A percentile compares a stretch with the other conserved stretches of the same genome.
These are phyloP conservation scores for Aureobasidium vineae DNA, from an alignment of 2,329 filamentous ascomycete genomes.

Conservation along the genomic window DNA sequence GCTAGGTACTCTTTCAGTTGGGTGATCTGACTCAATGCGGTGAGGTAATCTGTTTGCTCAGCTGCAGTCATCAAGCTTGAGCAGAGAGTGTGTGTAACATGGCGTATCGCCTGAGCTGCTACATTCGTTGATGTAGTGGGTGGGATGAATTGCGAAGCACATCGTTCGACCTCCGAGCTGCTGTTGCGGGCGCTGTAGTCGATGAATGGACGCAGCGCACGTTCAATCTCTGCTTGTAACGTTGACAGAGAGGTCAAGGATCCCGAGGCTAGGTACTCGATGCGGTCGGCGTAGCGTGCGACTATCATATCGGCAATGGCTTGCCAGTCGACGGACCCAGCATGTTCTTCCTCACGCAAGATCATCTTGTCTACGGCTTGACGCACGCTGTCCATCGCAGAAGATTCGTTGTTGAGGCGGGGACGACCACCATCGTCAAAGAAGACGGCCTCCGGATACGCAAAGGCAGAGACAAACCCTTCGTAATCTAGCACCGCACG, in stretches of 20 bases:
- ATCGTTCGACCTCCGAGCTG: slow-evolving; percentile 47
- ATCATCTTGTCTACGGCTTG: slow-evolving; percentile 49
- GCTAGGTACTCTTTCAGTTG: slow-evolving; percentile 52
- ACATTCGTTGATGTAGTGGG: slow-evolving; percentile 27
- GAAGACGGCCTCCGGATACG: slow-evolving; percentile 41
- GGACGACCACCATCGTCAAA: slow-evolving; percentile 39
- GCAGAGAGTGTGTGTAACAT: slow-evolving; percentile 39
- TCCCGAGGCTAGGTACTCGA: slow-evolving; percentile 44
- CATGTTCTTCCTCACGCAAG: slow-evolving; percentile 33
- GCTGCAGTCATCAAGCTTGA: slow-evolving; percentile 36
- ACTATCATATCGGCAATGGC: slow-evolving; percentile 64
- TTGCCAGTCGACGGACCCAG: slow-evolving; percentile 61
- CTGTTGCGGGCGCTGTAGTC: slow-evolving; percentile 41
- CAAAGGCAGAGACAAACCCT: slow-evolving; percentile 50
- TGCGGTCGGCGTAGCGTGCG: slow-evolving; percentile 57
- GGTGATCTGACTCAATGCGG: slow-evolving; percentile 39
- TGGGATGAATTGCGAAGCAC: slow-evolving; percentile 47
- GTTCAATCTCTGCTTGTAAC: slow-evolving; percentile 35
- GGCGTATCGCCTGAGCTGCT: slow-evolving; percentile 37
- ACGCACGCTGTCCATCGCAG: slow-evolving; percentile 42
- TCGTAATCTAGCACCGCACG: slow-evolving; percentile 51
- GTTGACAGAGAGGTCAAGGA: slow-evolving; percentile 29
- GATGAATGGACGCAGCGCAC: slow-evolving; percentile 42
- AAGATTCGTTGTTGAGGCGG: slow-evolving; percentile 42
- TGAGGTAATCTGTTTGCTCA: slow-evolving; percentile 27